Base-by-base conservation (phyloP, 2,329 filamentous ascomycete genomes). In the Pleoardoris graminearum region DNA sequence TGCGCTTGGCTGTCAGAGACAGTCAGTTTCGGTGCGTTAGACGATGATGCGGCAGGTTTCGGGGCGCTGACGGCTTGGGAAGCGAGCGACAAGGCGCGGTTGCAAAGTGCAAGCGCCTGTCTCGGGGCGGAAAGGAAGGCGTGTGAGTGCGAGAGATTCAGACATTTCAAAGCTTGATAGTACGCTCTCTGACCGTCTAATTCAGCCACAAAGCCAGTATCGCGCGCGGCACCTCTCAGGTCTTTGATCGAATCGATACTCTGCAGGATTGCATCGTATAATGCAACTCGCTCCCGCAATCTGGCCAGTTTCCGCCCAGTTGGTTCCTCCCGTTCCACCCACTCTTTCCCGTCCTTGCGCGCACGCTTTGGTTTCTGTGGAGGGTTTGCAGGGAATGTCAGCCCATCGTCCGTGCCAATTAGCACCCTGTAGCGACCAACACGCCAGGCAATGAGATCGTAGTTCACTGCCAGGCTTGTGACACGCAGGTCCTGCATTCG, bases 401-500 rank as follows among this genome's bases (percentile, higher is more conserved):
- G 82, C 3, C 93, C 93, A 63, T 97, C 93, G 49, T 88, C 81
- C 6, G 83, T 78, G n/a, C 93, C 92, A 46, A 91, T 90, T 56
- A 99, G 78, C 0, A 96, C 88, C 48, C 94, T 83, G 73, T 99
- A 97, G 42, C 94, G 87, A 22, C 93, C 93, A 58, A 97, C 90
- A 71, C 94, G 84, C 92, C 92, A 97, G 68, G 90, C 92, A 51
- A 99, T 88, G 74, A 97, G 85, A 60, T 90, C 90, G 72, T 96
- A 97, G 73, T 94, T 96, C 51, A 97, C 90, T 1, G 93, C 91
- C 0, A 95, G 95, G 55, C 89, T 88, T 3, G 92, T 96, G 53
- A 99, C 88, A 61, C 96, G 92, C 39, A 99, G 78, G 63, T 91
- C 87, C 75, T 99, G 94, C 86, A 99, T 91, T 51, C 91, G 85